These are phyloP conservation scores for Citrus reticulata DNA, from an alignment of 345 rosid species.

Conservation along the genomic window DNA sequence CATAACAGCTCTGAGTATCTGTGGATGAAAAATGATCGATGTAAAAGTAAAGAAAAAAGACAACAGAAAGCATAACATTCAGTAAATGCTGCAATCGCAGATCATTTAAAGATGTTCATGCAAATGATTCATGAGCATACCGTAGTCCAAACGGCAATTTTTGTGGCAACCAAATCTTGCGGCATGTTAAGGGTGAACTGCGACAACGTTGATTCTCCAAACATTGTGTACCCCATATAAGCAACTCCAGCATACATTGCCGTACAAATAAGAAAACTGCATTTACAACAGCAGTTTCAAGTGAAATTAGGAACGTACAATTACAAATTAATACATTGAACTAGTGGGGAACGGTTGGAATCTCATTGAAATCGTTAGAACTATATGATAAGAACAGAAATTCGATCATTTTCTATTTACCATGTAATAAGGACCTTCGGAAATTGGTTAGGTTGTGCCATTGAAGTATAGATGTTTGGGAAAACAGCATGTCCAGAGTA, in stretches of 20 bases:
- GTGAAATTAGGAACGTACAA: neutral
- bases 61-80: neutral
- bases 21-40: neutral
- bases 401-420: conserved; percentile 28
- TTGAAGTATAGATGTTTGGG: conserved; percentile 90
- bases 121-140: conserved; percentile 30
- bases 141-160: conserved; percentile 94
- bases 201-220: conserved; percentile 68
- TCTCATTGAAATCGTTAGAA: neutral
- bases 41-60: neutral
- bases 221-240: conserved; percentile 83
- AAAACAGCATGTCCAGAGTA: conserved; percentile 98
- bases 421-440: conserved; percentile 69
- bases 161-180: conserved; percentile 74
- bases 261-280: conserved; percentile 73
- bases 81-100: neutral
- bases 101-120: neutral
- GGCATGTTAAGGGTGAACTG: conserved; percentile 96
- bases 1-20: neutral
- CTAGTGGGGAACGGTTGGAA: too few species aligned
- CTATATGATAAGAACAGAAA: neutral
- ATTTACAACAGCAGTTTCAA: neutral
- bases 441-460: conserved; percentile 72
- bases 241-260: conserved; percentile 83
- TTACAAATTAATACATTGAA: neutral